These are phyloP conservation scores for Leccinum subspadiceum DNA, from an alignment of 1,284 basidiomycete species.

Conservation along the genomic window DNA sequence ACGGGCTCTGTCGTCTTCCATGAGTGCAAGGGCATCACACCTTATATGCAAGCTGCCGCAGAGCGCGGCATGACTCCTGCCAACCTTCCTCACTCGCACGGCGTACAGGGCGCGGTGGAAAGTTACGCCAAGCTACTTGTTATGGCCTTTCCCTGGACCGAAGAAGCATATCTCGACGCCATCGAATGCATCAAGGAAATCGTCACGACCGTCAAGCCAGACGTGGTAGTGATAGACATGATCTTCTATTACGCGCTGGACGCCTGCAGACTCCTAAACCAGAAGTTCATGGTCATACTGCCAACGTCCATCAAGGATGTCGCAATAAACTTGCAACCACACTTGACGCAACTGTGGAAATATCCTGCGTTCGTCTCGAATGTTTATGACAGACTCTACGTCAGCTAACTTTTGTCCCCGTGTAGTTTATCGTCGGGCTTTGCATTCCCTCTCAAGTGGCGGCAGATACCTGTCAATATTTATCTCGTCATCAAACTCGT, in stretches of 20 bases:
- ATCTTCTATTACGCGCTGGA: conserved; percentile 5
- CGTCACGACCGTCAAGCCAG: conserved; percentile 6
- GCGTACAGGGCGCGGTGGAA: conserved; percentile 1
- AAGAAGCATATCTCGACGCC: conserved; percentile 1
- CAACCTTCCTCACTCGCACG: neutral
- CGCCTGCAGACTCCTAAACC: conserved; percentile 6
- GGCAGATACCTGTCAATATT: conserved; percentile 12
- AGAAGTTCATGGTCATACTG: conserved; percentile 3
- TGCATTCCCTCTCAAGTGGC: conserved; percentile 9
- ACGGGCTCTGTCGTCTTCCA: conserved; percentile 4
- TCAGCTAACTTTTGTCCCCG: neutral
- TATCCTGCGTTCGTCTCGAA: conserved; percentile 6
- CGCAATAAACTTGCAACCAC: neutral
- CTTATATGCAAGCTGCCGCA: neutral
- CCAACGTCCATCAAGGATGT: conserved; percentile 2
- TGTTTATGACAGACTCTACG: neutral
- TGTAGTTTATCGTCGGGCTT: conserved; percentile 7
- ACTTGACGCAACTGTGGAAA: conserved; percentile 6
- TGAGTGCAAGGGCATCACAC: conserved; percentile 3
- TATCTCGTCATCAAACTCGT: conserved; percentile 6
- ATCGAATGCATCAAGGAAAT: conserved; percentile 1
- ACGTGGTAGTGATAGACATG: conserved; percentile 1
- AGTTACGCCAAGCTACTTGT: neutral
- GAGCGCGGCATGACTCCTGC: neutral
- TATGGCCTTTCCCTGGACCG: neutral